Evolutionary conservation across 2,329 filamentous ascomycete species (phyloP).

Genomic region (Calonectria leucothoes): DNA sequence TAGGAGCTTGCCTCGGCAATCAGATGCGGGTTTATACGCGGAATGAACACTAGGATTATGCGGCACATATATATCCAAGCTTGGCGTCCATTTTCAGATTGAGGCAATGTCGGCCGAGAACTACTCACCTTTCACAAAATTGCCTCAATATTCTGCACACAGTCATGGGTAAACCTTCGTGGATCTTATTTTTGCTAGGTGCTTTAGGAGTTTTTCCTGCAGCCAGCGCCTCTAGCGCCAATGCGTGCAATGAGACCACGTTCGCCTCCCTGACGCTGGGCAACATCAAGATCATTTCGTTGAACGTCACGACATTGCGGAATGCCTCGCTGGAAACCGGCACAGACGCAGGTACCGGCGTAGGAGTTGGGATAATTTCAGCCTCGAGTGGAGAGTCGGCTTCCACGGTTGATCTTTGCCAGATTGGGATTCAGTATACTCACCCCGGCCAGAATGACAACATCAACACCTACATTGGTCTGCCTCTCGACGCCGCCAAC

Average conservation of each 20-base stretch:
- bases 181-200: neutral
- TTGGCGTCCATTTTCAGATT: neutral
- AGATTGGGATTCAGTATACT: conserved; percentile 20
- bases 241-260: neutral
- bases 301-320: neutral
- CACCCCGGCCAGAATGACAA: conserved; percentile 31
- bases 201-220: neutral
- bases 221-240: neutral
- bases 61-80: neutral
- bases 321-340: neutral
- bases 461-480: conserved; percentile 17
- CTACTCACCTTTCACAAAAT: neutral
- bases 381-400: neutral
- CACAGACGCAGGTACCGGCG: neutral
- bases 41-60: neutral
- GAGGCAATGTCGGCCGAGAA: neutral
- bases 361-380: neutral
- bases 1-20: neutral
- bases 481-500: neutral
- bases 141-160: neutral
- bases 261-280: neutral
- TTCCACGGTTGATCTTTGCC: conserved; percentile 17
- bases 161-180: neutral
- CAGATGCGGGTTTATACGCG: neutral
- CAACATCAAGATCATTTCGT: neutral